A percentile compares a stretch with the other conserved stretches of the same genome.
Conservation (phyloP, 1,284 basidiomycete genomes). For the Limonomyces culmigenus region DNA sequence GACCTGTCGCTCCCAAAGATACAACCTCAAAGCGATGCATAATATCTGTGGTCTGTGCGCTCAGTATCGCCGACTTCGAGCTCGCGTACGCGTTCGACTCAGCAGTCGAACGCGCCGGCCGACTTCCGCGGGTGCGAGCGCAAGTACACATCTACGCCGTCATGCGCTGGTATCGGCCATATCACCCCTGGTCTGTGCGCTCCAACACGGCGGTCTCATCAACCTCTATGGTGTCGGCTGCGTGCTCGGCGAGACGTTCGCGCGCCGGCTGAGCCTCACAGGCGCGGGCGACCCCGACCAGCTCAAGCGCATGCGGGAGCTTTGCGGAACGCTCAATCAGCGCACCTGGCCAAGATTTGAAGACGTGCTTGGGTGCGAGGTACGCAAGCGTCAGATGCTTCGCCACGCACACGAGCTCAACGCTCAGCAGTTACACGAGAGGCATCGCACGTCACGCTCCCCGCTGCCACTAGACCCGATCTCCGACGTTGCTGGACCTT, state of each 20-base stretch:
- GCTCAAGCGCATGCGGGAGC: constrained; percentile 72
- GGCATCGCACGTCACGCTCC: constrained; percentile 20
- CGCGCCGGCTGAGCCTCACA: constrained; percentile 72
- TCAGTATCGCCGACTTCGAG: constrained; percentile 94
- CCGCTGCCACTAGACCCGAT: no score
- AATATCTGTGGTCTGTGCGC: no score
- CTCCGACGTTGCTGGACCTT: no score
- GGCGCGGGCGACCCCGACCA: constrained; percentile 86
- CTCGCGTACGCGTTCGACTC: constrained; percentile 69
- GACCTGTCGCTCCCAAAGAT: no score
- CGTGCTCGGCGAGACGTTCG: constrained; percentile 93
- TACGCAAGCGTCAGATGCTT: constrained; percentile 56
- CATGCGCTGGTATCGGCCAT: constrained; percentile 97
- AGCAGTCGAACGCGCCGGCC: constrained; percentile 27
- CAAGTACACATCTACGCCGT: constrained; percentile 97
- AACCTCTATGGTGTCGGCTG: constrained; percentile 99
- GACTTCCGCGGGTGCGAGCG: constrained; percentile 31
- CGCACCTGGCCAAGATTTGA: constrained; percentile 74
- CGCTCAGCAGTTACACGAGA: constrained; percentile 38
- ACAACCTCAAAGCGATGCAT: no score
- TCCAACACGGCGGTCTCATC: constrained; percentile 83
- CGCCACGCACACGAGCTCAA: constrained; percentile 28
- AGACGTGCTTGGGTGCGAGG: constrained; percentile 65
- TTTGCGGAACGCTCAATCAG: constrained; percentile 81
- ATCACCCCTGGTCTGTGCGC: constrained; percentile 85